phyloP scores from a whole-genome alignment of 2,329 filamentous ascomycete genomes.

The Nothopassalora personata region DNA sequence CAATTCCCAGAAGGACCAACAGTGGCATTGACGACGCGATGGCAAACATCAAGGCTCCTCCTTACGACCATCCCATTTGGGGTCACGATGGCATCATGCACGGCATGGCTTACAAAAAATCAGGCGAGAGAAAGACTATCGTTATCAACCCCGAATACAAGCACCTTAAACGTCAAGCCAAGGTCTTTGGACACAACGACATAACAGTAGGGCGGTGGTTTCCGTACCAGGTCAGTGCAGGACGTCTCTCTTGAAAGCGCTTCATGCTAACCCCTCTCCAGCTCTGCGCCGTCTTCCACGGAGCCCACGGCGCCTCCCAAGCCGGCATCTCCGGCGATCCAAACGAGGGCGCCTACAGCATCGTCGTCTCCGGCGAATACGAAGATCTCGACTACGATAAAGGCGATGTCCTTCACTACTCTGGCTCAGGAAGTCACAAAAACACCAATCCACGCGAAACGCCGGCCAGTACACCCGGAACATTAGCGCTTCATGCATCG shows the following conservation, averaged over 20 bases:
- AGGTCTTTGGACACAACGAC: slow-evolving; percentile 24
- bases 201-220: slow-evolving; percentile 24
- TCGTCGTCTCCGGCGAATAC: slow-evolving; percentile 25
- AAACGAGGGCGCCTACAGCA: slow-evolving; percentile 19
- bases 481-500: slow-evolving; percentile 17
- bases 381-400: slow-evolving; percentile 22
- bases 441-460: slow-evolving; percentile 20
- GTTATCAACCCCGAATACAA: slow-evolving; percentile 11
- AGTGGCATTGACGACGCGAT: background rate
- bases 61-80: slow-evolving; percentile 21
- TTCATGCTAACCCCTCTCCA: slow-evolving; percentile 5
- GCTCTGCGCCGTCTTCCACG: slow-evolving; percentile 21
- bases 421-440: slow-evolving; percentile 21
- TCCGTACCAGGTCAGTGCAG: background rate
- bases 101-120: slow-evolving; percentile 13
- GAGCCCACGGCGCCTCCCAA: slow-evolving; percentile 24
- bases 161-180: slow-evolving; percentile 11
- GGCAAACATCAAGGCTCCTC: slow-evolving; percentile 4
- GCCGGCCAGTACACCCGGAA: slow-evolving; percentile 13
- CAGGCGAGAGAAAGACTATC: slow-evolving; percentile 7
- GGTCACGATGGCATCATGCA: slow-evolving; percentile 27
- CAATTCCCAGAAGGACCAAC: background rate
- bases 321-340: slow-evolving; percentile 21
- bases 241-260: background rate
- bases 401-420: slow-evolving; percentile 24